These are phyloP conservation scores for Aegilops umbellulata DNA, from an alignment of 176 grass and related monocot species.

Conservation along the genomic window DNA sequence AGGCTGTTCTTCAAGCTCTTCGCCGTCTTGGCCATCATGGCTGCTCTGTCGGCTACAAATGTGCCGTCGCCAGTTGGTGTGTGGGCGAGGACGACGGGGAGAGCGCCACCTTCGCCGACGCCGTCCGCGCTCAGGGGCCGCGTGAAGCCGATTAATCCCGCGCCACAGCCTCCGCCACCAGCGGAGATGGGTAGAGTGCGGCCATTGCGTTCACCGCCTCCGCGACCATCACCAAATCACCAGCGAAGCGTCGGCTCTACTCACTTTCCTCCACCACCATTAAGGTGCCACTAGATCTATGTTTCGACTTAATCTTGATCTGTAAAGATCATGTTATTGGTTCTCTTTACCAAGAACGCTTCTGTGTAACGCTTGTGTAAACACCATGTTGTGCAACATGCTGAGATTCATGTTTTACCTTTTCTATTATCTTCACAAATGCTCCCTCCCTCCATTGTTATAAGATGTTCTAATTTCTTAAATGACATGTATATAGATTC, in stretches of 20 bases:
- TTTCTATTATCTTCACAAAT: no score
- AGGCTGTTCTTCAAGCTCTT: background rate
- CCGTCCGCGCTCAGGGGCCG: background rate
- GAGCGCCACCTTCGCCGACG: background rate
- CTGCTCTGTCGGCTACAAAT: background rate
- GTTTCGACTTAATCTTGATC: background rate
- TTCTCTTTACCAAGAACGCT: background rate
- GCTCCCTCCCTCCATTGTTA: no score
- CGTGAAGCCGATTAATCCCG: background rate
- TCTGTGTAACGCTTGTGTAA: background rate
- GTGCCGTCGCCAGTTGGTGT: background rate
- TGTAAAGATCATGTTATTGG: background rate
- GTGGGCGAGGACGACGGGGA: background rate
- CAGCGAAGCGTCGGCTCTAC: background rate
- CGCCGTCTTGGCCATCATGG: conserved; percentile 1
- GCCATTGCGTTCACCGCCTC: background rate
- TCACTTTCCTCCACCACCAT: background rate
- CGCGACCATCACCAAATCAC: background rate
- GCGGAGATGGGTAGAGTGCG: background rate
- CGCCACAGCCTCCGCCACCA: background rate
- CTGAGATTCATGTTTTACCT: background rate
- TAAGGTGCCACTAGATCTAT: background rate
- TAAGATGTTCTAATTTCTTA: no score
- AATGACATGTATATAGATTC: no score
- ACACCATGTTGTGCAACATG: background rate